Evolutionary conservation across 2,329 filamentous ascomycete species (phyloP).

Genomic region (Zymoseptoria pseudotritici): DNA sequence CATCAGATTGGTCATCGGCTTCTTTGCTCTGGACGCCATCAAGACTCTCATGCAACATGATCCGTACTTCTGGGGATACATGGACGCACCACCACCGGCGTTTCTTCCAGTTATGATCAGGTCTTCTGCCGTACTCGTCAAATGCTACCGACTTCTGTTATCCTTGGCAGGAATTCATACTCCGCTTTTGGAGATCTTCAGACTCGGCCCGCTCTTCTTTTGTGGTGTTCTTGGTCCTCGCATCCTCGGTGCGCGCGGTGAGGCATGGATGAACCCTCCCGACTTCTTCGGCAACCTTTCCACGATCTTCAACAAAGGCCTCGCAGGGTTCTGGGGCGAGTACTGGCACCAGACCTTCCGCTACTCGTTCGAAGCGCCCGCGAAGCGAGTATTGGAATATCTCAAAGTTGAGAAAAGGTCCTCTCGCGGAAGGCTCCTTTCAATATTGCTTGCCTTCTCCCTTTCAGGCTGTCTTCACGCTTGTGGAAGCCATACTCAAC

Average conservation of each 20-base stretch:
- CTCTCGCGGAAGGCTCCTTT: conserved; percentile 33
- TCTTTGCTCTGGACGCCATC: conserved; percentile 62
- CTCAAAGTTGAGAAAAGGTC: conserved; percentile 26
- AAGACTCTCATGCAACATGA: conserved; percentile 66
- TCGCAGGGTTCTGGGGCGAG: conserved; percentile 73
- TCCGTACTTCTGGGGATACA: conserved; percentile 60
- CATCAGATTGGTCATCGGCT: conserved; percentile 46
- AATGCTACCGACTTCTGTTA: conserved; percentile 50
- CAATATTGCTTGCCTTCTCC: conserved; percentile 52
- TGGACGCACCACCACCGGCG: conserved; percentile 30
- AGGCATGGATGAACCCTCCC: conserved; percentile 53
- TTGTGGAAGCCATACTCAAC: conserved; percentile 58
- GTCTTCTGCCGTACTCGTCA: conserved; percentile 41
- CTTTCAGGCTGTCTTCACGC: conserved; percentile 65
- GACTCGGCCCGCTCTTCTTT: conserved; percentile 54
- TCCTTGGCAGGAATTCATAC: conserved; percentile 50
- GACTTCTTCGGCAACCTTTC: conserved; percentile 48
- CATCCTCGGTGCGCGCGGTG: conserved; percentile 52
- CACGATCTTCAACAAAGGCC: conserved; percentile 58
- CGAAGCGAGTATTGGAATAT: conserved; percentile 38
- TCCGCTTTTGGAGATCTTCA: conserved; percentile 56
- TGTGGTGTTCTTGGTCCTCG: conserved; percentile 51
- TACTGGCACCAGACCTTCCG: conserved; percentile 94
- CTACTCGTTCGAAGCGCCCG: conserved; percentile 58
- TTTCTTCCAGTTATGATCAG: conserved; percentile 38